Evolutionary conservation across 441 rosid genomes (phyloP), one percentile per base, ranked within the genome.

Genomic region (Rhodomyrtus psidioides): DNA sequence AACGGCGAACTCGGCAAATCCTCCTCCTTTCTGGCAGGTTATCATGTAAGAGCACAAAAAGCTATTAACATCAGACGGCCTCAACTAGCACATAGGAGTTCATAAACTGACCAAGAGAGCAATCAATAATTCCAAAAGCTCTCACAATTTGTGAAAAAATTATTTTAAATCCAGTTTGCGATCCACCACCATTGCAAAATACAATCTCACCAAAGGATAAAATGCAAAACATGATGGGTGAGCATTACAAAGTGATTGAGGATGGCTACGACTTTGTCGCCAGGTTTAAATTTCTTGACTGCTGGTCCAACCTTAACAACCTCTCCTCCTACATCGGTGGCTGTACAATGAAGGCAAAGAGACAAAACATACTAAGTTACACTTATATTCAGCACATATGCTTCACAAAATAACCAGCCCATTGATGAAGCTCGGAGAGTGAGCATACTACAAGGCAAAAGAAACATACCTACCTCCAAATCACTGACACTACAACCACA

Each of bases 241-340:
- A 51, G 15, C 55, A 81, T 51, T 81, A 81, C 83, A 17, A 54
- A 51, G 12, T 27, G 83, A 54, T 17, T 4, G 55, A 81, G 54
- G 57, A 81, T 4, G 42, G 83, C 83, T 21, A 81, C 83, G 6
- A 81, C 83, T n/a, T n/a, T n/a, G n/a, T n/a, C n/a, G n/a, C n/a
- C n/a, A n/a, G n/a, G n/a, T n/a, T n/a, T n/a, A n/a, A 81, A 81
- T 27, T 81, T 54, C 56, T 81, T 12, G 57, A 81, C 83, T 44
- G 39, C 83, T 27, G 83, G 57, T 79, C 98, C 98, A 88, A 93
- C 91, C 88, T 87, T 91, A 19, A 94, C 39, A 26, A 94, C 93
- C 83, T 95, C 98, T 87, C 97, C 98, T 46, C 95, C 94, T n/a
- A 94, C 91, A 91, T 95, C 98, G 42, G 93, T 92, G 88, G 86